Evolutionary conservation across 2,329 filamentous ascomycete genomes (phyloP), one percentile per base, ranked within the genome.

Genomic region (Clarireedia monteithiana): DNA sequence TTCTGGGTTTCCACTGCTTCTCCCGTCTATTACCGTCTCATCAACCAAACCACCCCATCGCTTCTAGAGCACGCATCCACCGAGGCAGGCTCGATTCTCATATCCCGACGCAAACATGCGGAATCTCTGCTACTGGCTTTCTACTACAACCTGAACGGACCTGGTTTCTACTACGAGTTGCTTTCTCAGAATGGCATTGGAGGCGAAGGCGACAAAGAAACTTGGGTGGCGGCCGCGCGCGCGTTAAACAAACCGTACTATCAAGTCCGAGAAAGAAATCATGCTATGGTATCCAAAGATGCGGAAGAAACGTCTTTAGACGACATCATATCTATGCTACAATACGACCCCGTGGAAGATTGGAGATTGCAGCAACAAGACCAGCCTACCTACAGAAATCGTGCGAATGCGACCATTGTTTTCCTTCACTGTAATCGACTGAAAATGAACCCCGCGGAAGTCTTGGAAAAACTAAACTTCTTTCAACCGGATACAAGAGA

Each of bases 1-100:
- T 76, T 73, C 61, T 76, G 74, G 75, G 64, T 61, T 2, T 67
- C 69, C 10, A 71, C 72, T 6, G 63, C 69, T 20, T 72, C 72
- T 0, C 67, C 68, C 0, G 60, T 68, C 14, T 73, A 73, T 57
- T 73, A 71, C 56, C 62, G 67, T 9, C 72, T 77, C n/a, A 62
- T 69, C 2, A 53, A 56, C 9, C 53, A 55, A 40, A 17, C n/a
- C 1, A 10, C 39, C 17, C 56, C 56, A 4, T 6, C 48, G 3
- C 10, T 50, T 0, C 24, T 48, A 24, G 20, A 55, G 39, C 52
- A 58, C 7, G 53, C 56, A 5, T 56, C 56, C 5, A 56, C 50
- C 2, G 56, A 58, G 51, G 42, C 56, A 7, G 55, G 55, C 7
- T 44, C 49, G 17, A 53, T 56, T 15, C 42, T 56, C 1, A 53